A percentile compares a stretch with the other conserved stretches of the same genome.
These are phyloP conservation scores for Acidiella bohemica DNA, from an alignment of 495 filamentous ascomycete species.

Conservation along the genomic window DNA sequence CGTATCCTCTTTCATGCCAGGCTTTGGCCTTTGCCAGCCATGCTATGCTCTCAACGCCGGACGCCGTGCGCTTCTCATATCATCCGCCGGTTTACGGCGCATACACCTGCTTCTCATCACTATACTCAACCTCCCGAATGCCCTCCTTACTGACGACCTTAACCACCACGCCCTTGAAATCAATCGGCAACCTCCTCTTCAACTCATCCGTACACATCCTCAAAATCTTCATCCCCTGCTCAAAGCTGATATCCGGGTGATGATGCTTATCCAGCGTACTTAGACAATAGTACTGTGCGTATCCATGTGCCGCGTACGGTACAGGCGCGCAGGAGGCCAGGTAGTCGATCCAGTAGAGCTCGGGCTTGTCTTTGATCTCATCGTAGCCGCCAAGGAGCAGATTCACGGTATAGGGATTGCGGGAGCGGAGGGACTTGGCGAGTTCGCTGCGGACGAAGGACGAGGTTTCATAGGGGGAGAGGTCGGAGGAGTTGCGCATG, in stretches of 20 bases:
- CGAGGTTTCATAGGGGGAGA: conserved; percentile 75
- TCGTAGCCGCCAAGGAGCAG: conserved; percentile 86
- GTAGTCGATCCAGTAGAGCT: conserved; percentile 92
- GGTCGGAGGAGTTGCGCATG: conserved; percentile 89
- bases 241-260: conserved; percentile 77
- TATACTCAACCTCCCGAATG: conserved; percentile 63
- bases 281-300: conserved; percentile 96
- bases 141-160: conserved; percentile 92
- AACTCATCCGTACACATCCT: conserved; percentile 92
- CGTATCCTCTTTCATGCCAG: no score
- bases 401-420: conserved; percentile 91
- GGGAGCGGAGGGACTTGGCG: conserved; percentile 73
- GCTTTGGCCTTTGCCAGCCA: not conserved
- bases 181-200: conserved; percentile 87
- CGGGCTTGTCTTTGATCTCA: conserved; percentile 67
- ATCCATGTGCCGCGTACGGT: conserved; percentile 94
- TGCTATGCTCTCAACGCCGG: conserved; percentile 14
- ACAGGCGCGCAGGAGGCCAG: conserved; percentile 74
- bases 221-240: conserved; percentile 78
- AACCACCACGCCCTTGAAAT: conserved; percentile 91
- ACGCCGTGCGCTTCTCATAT: conserved; percentile 11
- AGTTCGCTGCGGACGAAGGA: conserved; percentile 89
- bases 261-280: conserved; percentile 97
- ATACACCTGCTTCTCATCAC: conserved; percentile 35
- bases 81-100: conserved; percentile 6